phyloP scores from a whole-genome alignment of 2,329 filamentous ascomycete species.

The Botrytis hyacinthi region DNA sequence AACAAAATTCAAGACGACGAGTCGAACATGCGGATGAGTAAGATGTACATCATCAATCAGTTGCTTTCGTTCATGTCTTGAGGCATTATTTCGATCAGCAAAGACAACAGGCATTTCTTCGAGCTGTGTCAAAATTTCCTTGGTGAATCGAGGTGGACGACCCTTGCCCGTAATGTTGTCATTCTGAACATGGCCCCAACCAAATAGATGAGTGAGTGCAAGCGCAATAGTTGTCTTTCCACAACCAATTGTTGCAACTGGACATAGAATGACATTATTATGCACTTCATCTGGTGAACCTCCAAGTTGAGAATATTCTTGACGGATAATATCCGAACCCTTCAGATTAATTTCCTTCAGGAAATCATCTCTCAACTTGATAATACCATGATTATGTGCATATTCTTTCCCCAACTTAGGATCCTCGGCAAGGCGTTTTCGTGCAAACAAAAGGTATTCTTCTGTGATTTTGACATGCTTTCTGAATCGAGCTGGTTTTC shows the following conservation, averaged over 20 bases:
- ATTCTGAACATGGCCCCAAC: constrained; percentile 92
- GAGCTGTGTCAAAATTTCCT: constrained; percentile 64
- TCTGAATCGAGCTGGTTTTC: constrained; percentile 71
- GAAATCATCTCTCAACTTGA: constrained; percentile 84
- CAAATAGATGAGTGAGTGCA: constrained; percentile 77
- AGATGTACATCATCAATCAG: constrained; percentile 75
- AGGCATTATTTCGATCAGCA: constrained; percentile 92
- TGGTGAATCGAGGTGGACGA: constrained; percentile 75
- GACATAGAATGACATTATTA: constrained; percentile 75
- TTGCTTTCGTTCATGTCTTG: constrained; percentile 82
- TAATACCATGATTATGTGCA: constrained; percentile 90
- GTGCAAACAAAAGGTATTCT: constrained; percentile 82
- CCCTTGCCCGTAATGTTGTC: constrained; percentile 85
- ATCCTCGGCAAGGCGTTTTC: constrained; percentile 67
- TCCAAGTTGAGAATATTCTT: constrained; percentile 58
- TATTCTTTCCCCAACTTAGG: constrained; percentile 69
- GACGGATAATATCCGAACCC: constrained; percentile 81
- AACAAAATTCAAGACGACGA: constrained; percentile 86
- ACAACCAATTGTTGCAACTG: constrained; percentile 90
- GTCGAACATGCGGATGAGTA: constrained; percentile 59
- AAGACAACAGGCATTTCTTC: constrained; percentile 69
- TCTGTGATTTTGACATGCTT: constrained; percentile 90
- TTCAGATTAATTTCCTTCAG: constrained; percentile 78
- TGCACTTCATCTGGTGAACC: constrained; percentile 54
- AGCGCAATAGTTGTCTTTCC: constrained; percentile 93